Base-by-base conservation (phyloP, 2,329 filamentous ascomycete species). In the Amauroascus niger region DNA sequence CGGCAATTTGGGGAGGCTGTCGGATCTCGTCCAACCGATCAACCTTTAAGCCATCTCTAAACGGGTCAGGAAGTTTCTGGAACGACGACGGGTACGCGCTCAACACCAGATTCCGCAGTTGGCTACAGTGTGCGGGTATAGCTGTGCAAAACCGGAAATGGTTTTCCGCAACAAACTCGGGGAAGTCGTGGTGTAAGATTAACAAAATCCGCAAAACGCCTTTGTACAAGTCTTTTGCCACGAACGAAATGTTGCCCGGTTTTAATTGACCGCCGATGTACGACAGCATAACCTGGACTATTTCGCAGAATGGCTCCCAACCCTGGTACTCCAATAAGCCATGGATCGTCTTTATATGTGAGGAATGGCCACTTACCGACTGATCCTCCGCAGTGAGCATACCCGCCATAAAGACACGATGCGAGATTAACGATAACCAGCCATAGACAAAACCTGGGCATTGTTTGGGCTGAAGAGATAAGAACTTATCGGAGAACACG, bases 121-220 rank as follows among this genome's bases (percentile, higher is more conserved):
- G 93, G 14, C 84, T 83, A 69, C 88, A 93, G 64, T 93, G 86
- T 49, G 83, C 80, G 1, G 90, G 87, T 55, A 97, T 85, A 63
- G 81, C 82, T 61, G 86, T 84, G 71, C 85, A 89, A 50, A 98
- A 80, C 60, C 82, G 81, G 60, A 87, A 82, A 65, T 95, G 87
- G 67, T 95, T 88, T 62, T 90, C 87, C 5, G 87, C 86, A 40
- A 98, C 73, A 69, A 95, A 98, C 54, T 96, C 89, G 0, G 91
- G 87, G 69, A 88, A 97, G 68, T 98, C 93, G 65, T 97, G 93
- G 61, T 95, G 87, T 51, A 98, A 74, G 50, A 95, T 79, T 32
- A 95, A 74, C 52, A 97, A 73, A 56, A 96, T 80, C 64, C 94
- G 89, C 46, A 95, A 74, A 1, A 87, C 81, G 7, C 85, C 88